phyloP scores from a whole-genome alignment of 805 yeast species.

The Saccharomycopsis capsularis region DNA sequence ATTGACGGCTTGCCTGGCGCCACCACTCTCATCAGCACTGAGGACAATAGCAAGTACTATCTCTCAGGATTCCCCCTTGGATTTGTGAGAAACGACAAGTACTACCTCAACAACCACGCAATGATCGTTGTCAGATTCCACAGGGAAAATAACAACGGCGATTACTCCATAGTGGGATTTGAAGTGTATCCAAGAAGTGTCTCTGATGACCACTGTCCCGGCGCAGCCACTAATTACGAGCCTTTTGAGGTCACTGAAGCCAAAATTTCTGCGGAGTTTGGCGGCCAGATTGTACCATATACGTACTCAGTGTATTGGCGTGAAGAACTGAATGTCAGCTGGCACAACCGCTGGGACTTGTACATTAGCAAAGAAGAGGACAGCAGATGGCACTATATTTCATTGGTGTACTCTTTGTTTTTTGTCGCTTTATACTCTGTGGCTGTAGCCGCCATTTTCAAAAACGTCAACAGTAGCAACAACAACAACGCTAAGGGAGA shows the following conservation, averaged over 20 bases:
- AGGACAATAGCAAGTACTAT: conserved; percentile 58
- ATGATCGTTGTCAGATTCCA: conserved; percentile 76
- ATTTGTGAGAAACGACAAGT: conserved; percentile 49
- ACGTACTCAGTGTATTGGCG: conserved; percentile 87
- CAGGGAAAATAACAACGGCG: conserved; percentile 29
- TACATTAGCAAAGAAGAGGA: conserved; percentile 53
- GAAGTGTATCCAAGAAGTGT: conserved; percentile 87
- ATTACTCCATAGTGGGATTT: conserved; percentile 70
- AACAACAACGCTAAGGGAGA: conserved; percentile 22
- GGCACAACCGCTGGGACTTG: conserved; percentile 67
- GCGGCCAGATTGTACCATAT: conserved; percentile 46
- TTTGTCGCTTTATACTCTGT: conserved; percentile 55
- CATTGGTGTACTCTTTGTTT: conserved; percentile 64
- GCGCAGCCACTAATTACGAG: conserved; percentile 49
- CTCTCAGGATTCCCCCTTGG: conserved; percentile 87
- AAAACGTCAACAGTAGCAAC: conserved; percentile 24
- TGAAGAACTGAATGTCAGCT: conserved; percentile 61
- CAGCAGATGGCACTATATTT: conserved; percentile 66
- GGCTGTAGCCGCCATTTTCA: conserved; percentile 49
- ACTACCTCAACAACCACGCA: conserved; percentile 70
- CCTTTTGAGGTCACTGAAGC: conserved; percentile 46
- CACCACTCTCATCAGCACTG: conserved; percentile 63
- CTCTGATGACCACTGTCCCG: conserved; percentile 58
- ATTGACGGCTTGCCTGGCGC: conserved; percentile 85
- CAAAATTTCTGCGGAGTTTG: conserved; percentile 21